A percentile compares a stretch with the other conserved stretches of the same genome.
phyloP scores from a whole-genome alignment of 805 yeast genomes.

The Candida boidinii region DNA sequence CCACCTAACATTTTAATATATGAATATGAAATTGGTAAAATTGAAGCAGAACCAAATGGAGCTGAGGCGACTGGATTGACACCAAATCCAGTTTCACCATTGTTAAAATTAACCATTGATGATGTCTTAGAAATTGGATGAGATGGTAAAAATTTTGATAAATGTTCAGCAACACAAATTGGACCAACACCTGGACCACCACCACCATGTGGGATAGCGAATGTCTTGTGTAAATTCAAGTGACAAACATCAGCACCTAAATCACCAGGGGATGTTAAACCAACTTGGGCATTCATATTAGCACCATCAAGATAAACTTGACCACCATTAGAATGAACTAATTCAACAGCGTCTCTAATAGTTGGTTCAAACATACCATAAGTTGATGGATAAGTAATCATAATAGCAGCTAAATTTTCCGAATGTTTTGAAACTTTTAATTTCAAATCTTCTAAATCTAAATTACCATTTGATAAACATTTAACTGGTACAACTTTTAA shows the following conservation, averaged over 20 bases:
- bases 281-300: conserved; percentile 98
- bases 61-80: conserved; percentile 84
- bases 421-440: conserved; percentile 64
- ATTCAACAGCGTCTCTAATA: conserved; percentile 74
- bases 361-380: conserved; percentile 95
- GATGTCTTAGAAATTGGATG: conserved; percentile 59
- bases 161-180: conserved; percentile 80
- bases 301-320: conserved; percentile 98
- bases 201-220: conserved; percentile 98
- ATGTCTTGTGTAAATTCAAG: conserved; percentile 92
- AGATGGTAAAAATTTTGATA: conserved; percentile 73
- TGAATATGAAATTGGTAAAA: conserved; percentile 88
- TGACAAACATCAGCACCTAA: conserved; percentile 98
- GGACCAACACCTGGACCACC: conserved; percentile 99
- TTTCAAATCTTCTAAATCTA: conserved; percentile 70
- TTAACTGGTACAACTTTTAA: conserved; percentile 88
- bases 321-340: conserved; percentile 81
- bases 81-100: conserved; percentile 30
- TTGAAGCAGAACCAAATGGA: conserved; percentile 92
- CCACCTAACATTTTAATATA: conserved; percentile 94
- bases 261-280: conserved; percentile 94
- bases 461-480: conserved; percentile 77
- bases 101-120: too few relatives aligned
- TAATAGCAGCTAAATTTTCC: conserved; percentile 73
- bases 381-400: conserved; percentile 97